Base-by-base conservation (phyloP, 805 yeast genomes). In the Saccharomycopsis sp. region DNA sequence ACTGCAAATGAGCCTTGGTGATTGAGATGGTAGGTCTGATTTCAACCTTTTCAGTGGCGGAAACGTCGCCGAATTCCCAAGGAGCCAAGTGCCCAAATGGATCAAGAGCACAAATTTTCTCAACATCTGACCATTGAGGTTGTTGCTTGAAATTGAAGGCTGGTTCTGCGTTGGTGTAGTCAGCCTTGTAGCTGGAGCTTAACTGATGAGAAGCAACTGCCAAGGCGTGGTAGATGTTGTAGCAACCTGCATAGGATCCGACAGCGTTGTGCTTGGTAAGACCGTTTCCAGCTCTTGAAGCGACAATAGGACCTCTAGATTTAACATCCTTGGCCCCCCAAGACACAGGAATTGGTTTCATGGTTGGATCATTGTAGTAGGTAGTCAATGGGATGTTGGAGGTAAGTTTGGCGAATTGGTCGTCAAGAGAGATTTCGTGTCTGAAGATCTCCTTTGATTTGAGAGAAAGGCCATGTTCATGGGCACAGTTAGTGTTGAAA, bases 11-110 rank as follows among this genome's bases (percentile, higher is more conserved):
- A 2, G 89, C 88, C 65, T 82, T 82, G 21, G 89, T 83, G 59
- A 83, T 78, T 7, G 87, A 83, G 64, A 83, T 83, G 3, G 87
- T 80, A 58, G 88, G 88, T 66, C 78, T 79, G 57, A 83, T 74
- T 54, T 82, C 84, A 56, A 83, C 80, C 56, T 77, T 74, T 65
- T 79, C 79, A 44, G 70, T 63, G 37, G 70, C 71, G 24, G 79
- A 70, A 29, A 74, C 60, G 20, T 79, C 80, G 51, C 70, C 70
- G 66, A 73, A 83, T 51, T 80, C 61, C 81, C 83, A 81, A 9
- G 87, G 87, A 9, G 85, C 81, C 60, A 82, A 68, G 63, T 83
- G 89, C 24, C 88, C 89, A 64, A 79, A 80, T 21, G 87, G 85
- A 67, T 83, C 89, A 76, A 83, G 70, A 1, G 87, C 76, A 23